Conservation (phyloP, 2,329 filamentous ascomycete genomes). For the Sporothrix pseudoabietina region DNA sequence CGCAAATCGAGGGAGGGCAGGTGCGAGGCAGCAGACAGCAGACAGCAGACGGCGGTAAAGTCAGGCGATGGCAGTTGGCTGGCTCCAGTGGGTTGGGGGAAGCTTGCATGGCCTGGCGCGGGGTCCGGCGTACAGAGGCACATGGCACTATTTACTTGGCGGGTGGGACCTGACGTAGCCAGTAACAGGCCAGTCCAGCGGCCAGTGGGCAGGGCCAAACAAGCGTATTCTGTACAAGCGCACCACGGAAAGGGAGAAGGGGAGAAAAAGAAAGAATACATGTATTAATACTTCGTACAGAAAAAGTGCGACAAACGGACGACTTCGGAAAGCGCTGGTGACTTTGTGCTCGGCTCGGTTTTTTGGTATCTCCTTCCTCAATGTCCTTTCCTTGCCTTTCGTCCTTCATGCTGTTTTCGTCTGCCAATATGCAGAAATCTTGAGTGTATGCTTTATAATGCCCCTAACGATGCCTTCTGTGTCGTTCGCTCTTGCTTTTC, state of each 20-base stretch:
- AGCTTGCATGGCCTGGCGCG: conserved; percentile 24
- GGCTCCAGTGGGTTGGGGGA: conserved; percentile 8
- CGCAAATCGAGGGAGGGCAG: conserved; percentile 13
- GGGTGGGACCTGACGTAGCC: background rate
- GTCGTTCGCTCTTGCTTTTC: background rate
- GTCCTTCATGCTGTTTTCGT: background rate
- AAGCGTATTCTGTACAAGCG: background rate
- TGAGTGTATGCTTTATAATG: background rate
- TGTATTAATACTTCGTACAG: background rate
- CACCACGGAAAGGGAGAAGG: background rate
- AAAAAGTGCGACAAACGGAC: conserved; percentile 12
- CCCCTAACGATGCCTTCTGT: background rate
- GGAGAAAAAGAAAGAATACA: background rate
- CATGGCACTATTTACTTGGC: conserved; percentile 29
- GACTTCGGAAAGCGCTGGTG: conserved; percentile 20
- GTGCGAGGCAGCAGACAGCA: background rate
- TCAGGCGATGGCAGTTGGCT: conserved; percentile 11
- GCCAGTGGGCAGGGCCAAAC: background rate
- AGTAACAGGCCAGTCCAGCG: background rate
- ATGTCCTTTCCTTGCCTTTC: background rate
- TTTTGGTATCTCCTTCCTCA: background rate
- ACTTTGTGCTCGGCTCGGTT: background rate
- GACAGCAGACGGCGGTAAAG: background rate
- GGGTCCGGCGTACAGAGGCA: conserved; percentile 13
- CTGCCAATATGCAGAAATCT: conserved; percentile 1